A percentile compares a stretch with the other conserved stretches of the same genome.
These are phyloP conservation scores for Neurospora sublineolata DNA, from an alignment of 495 filamentous ascomycete genomes.

Conservation along the genomic window DNA sequence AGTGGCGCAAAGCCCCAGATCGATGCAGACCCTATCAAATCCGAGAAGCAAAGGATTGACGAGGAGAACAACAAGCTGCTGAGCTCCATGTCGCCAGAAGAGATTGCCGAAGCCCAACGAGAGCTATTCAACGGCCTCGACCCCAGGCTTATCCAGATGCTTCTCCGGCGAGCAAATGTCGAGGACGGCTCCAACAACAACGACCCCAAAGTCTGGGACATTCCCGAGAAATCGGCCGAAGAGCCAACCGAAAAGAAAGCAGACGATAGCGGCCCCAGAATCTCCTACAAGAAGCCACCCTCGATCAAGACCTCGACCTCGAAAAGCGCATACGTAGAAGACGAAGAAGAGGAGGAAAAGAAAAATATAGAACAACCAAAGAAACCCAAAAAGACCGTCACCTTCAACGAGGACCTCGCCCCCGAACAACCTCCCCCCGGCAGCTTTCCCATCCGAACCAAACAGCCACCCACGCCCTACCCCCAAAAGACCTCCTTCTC, in stretches of 20 bases:
- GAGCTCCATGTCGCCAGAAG: constrained; percentile 64
- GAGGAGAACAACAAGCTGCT: constrained; percentile 68
- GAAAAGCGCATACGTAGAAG: background rate
- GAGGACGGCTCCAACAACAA: constrained; percentile 37
- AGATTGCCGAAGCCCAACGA: constrained; percentile 65
- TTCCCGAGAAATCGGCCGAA: constrained; percentile 7
- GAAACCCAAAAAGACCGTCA: constrained; percentile 19
- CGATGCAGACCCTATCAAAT: constrained; percentile 19
- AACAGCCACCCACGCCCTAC: constrained; percentile 10
- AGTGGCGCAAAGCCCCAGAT: background rate
- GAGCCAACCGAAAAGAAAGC: background rate
- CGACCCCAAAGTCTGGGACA: background rate
- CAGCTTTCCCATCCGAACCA: constrained; percentile 17
- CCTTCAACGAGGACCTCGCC: constrained; percentile 16
- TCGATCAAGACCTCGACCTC: background rate
- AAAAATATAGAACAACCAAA: background rate
- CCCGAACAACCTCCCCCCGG: constrained; percentile 8
- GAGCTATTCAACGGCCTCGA: constrained; percentile 63
- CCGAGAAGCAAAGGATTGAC: constrained; percentile 61
- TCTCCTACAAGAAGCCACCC: background rate
- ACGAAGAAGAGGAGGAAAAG: background rate
- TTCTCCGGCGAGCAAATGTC: constrained; percentile 69
- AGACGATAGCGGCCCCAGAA: background rate
- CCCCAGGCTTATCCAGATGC: constrained; percentile 58
- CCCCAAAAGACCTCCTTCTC: constrained; percentile 14